A percentile compares a stretch with the other conserved stretches of the same genome.
These are phyloP conservation scores for Solidago caesia DNA, from an alignment of 129 eudicot genomes.

Conservation along the genomic window DNA sequence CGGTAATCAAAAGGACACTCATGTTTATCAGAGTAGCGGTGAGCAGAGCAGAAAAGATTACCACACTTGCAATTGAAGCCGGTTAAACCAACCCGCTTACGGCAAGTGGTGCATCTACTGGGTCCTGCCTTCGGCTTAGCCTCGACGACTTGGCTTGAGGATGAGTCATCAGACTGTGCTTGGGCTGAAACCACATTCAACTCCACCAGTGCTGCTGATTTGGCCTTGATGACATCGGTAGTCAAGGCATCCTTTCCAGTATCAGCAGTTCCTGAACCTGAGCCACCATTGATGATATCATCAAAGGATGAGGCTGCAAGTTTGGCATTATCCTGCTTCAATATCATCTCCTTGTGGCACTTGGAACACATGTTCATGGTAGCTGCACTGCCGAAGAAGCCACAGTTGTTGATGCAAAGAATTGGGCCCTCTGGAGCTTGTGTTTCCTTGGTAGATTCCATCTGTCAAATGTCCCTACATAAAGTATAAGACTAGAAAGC, in stretches of 20 bases:
- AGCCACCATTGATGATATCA: slow-evolving; percentile 49
- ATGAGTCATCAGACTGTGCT: slow-evolving; percentile 33
- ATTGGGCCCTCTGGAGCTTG: slow-evolving; percentile 67
- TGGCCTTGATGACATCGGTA: slow-evolving; percentile 32
- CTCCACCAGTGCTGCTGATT: slow-evolving; percentile 33
- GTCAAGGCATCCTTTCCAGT: slow-evolving; percentile 23
- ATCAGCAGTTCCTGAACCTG: slow-evolving; percentile 28
- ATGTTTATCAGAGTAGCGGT: slow-evolving; percentile 78
- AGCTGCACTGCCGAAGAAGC: slow-evolving; percentile 70
- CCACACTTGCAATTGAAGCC: slow-evolving; percentile 72
- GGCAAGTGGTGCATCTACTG: slow-evolving; percentile 56
- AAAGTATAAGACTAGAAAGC: not conserved
- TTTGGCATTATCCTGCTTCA: slow-evolving; percentile 65
- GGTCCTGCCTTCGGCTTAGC: slow-evolving; percentile 56
- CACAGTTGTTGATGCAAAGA: slow-evolving; percentile 70
- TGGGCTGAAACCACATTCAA: slow-evolving; percentile 29
- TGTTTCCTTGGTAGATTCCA: slow-evolving; percentile 71
- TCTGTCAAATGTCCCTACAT: slow-evolving; percentile 30
- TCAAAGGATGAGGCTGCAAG: slow-evolving; percentile 72
- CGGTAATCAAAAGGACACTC: slow-evolving; percentile 69
- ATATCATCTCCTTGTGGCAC: slow-evolving; percentile 65
- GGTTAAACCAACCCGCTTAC: slow-evolving; percentile 69
- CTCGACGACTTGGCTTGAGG: slow-evolving; percentile 33
- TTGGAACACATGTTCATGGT: slow-evolving; percentile 85
- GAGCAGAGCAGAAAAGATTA: slow-evolving; percentile 58